Evolutionary conservation across 129 eudicot species (phyloP), one percentile per base, ranked within the genome.

Genomic region (Heracleum sosnowskyi): DNA sequence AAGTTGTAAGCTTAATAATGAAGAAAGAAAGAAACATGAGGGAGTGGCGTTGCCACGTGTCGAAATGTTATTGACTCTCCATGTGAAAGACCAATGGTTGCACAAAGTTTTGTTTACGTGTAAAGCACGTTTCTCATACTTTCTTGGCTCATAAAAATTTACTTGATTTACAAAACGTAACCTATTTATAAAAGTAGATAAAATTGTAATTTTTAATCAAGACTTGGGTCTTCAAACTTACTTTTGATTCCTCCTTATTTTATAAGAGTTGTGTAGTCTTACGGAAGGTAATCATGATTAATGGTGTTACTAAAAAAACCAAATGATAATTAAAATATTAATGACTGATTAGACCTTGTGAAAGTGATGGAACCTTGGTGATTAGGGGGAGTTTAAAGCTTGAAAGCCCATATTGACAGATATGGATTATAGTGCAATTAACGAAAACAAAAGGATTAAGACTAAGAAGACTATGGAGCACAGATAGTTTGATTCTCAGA

Each of bases 11-110:
- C 96, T 90, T 93, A 83, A 79, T 83, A 83, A 84, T 79, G 92
- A 90, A 90, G 94, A 84, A 92, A 90, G 79, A 79, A 45, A 5
- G 51, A 81, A 81, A 80, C 81, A 72, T 84, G 75, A 83, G 83
- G 77, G 79, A 78, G 79, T 76, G 37, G 1, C 42, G n/a, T 69
- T 69, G 76, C 53, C 88, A 86, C 45, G 60, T 78, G 92, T 86
- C 85, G 24, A 0, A 20, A 13, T 53, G 36, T 68, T 41, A 83
- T 69, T 46, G 81, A 74, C 10, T 51, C 20, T 7, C 36, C 40
- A 36, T 72, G 63, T 39, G 47, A 70, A 4, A 36, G 5, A 37
- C 31, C 49, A 71, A 12, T 40, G 47, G 16, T 24, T 9, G 46
- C 2, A 35, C 37, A 78, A 76, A 69, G 44, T 4, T 68, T 37